Percentiles rank a stretch among this genome's conserved stretches.
phyloP scores from a whole-genome alignment of 345 rosid genomes.

The Jatropha curcas region DNA sequence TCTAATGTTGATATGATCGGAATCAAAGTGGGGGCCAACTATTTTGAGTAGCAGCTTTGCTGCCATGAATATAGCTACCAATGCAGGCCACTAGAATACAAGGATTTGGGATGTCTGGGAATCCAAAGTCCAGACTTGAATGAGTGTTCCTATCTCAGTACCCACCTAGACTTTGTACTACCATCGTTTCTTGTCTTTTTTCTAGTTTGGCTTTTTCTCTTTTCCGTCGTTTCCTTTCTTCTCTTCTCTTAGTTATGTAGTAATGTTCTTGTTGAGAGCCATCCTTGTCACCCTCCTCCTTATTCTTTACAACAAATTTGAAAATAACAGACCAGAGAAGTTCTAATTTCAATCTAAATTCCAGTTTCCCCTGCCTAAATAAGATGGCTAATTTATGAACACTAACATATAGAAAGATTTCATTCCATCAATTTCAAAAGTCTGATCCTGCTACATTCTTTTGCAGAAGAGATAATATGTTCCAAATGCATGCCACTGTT shows the following conservation, averaged over 20 bases:
- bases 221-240: neutral
- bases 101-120: conserved; percentile 30
- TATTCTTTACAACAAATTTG: neutral
- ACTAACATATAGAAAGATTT: neutral
- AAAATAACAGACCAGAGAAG: neutral
- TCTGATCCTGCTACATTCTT: neutral
- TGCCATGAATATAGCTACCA: conserved; percentile 28
- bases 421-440: neutral
- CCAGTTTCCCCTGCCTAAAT: no score
- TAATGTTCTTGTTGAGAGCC: neutral
- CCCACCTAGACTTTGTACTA: neutral
- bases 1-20: conserved; percentile 25
- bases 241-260: no score
- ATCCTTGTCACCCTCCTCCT: conserved; percentile 1
- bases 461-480: neutral
- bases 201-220: neutral
- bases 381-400: no score
- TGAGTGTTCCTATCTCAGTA: neutral
- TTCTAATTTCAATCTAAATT: no score
- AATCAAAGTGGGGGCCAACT: conserved; percentile 36
- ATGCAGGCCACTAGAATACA: conserved; percentile 41
- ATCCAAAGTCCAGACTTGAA: conserved; percentile 41
- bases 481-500: neutral
- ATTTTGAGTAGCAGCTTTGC: conserved; percentile 17
- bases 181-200: conserved; percentile 7